Conservation (phyloP, 2,329 filamentous ascomycete species). For the Scleromitrula shiraiana region DNA sequence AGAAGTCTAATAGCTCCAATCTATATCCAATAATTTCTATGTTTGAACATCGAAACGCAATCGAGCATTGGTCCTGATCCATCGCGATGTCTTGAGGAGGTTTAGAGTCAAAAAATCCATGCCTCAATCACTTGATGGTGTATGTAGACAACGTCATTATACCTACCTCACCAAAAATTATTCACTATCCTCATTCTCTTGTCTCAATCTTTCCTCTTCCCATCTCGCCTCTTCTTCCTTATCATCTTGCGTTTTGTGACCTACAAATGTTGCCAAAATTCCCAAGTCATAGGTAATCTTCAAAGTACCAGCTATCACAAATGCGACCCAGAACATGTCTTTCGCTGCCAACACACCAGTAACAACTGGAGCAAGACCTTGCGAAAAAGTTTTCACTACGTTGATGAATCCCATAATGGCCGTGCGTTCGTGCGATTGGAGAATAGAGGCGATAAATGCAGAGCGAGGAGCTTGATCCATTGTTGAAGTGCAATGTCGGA, state of each 20-base stretch:
- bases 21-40: too few species aligned
- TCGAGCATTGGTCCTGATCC: too few species aligned
- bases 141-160: too few species aligned
- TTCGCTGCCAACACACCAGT: slow-evolving; percentile 54
- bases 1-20: too few species aligned
- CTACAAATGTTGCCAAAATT: slow-evolving; percentile 42
- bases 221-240: slow-evolving; percentile 17
- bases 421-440: slow-evolving; percentile 58
- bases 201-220: slow-evolving; percentile 17
- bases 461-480: slow-evolving; percentile 67
- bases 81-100: too few species aligned
- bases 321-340: slow-evolving; percentile 52
- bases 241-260: slow-evolving; percentile 27
- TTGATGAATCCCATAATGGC: slow-evolving; percentile 65
- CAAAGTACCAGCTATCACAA: slow-evolving; percentile 53
- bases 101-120: too few species aligned
- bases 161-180: background rate
- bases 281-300: slow-evolving; percentile 55
- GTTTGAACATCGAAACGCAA: too few species aligned
- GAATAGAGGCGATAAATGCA: slow-evolving; percentile 59
- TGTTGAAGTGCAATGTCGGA: slow-evolving; percentile 52
- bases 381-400: slow-evolving; percentile 56
- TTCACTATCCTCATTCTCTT: slow-evolving; percentile 4
- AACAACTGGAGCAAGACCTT: slow-evolving; percentile 53
- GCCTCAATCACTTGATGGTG: too few species aligned